phyloP scores from a whole-genome alignment of 305 asterid species.

The Solanum hybrid region DNA sequence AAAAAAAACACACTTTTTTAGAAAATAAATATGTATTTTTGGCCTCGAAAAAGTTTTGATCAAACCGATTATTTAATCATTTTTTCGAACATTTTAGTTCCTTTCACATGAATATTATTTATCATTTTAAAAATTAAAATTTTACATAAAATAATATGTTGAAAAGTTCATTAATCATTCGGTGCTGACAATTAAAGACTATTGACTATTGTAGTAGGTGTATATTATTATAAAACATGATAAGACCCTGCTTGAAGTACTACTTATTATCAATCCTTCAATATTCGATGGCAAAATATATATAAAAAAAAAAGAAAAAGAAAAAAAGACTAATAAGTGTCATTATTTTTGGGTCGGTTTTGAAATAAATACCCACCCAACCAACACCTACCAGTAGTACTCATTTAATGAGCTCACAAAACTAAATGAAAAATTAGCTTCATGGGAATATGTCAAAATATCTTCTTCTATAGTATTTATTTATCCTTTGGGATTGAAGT shows the following conservation, averaged over 20 bases:
- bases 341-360: constrained; percentile 6
- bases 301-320: neutral
- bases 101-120: neutral
- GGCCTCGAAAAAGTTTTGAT: no score
- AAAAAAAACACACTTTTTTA: neutral
- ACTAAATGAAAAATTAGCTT: neutral
- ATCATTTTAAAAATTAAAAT: neutral
- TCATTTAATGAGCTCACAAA: constrained; percentile 8
- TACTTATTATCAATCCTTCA: neutral
- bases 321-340: neutral
- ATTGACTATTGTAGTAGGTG: neutral
- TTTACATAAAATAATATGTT: neutral
- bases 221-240: neutral
- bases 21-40: no score
- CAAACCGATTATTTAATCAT: neutral
- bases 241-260: neutral
- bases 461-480: neutral
- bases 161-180: neutral
- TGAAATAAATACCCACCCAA: constrained; percentile 1
- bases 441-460: neutral
- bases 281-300: neutral
- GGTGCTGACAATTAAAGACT: neutral
- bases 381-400: neutral
- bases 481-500: neutral
- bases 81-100: neutral